A percentile compares a stretch with the other conserved stretches of the same genome.
phyloP scores from a whole-genome alignment of 169 alveolate genomes.

The Plasmodium blacklocki region DNA sequence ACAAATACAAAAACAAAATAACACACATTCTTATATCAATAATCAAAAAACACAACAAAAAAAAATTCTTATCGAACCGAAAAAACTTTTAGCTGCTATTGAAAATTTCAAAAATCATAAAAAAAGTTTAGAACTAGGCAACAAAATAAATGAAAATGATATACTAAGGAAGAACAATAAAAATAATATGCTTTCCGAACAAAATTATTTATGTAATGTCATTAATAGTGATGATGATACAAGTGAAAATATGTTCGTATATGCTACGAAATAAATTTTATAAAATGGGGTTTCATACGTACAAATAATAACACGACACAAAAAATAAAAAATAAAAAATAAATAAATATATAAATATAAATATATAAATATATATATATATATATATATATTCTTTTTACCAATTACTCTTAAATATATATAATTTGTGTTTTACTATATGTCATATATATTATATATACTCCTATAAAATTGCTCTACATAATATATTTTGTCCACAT shows the following conservation, averaged over 20 bases:
- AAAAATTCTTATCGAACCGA: conserved; percentile 35
- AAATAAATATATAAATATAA: not conserved
- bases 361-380: too few species aligned
- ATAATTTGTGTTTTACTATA: too few species aligned
- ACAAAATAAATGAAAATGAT: not conserved
- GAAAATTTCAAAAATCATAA: conserved; percentile 43
- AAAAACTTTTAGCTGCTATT: conserved; percentile 24
- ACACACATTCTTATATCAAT: not conserved
- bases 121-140: conserved; percentile 6
- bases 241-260: conserved; percentile 30
- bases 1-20: too few species aligned
- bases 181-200: conserved; percentile 29
- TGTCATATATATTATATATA: too few species aligned
- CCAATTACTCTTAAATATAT: too few species aligned
- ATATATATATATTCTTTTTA: too few species aligned
- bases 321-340: not conserved
- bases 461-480: too few species aligned
- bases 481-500: too few species aligned
- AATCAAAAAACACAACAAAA: conserved; percentile 1
- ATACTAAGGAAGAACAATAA: not conserved
- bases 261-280: conserved; percentile 1
- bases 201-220: conserved; percentile 46
- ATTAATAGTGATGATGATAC: conserved; percentile 67
- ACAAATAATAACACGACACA: not conserved
- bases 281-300: too few species aligned